These are phyloP conservation scores for Staphylotrichum longicolle DNA, from an alignment of 495 filamentous ascomycete genomes.

Conservation along the genomic window DNA sequence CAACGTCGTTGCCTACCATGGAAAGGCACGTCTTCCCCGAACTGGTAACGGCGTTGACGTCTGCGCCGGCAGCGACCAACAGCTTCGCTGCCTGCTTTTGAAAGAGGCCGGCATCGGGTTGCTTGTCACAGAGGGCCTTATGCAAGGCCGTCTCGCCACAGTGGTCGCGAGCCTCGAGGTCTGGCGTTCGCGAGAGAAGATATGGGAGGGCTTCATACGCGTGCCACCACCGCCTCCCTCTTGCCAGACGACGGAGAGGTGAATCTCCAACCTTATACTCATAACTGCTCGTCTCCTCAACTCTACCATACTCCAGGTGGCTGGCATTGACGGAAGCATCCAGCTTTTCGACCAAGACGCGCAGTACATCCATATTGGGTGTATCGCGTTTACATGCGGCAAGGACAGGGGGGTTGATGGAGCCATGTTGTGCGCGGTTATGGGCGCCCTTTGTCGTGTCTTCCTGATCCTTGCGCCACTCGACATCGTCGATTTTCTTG, in stretches of 20 bases:
- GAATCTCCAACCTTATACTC: slow-evolving; percentile 23
- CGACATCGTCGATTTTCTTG: slow-evolving; percentile 7
- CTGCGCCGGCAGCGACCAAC: slow-evolving; percentile 20
- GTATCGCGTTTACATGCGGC: slow-evolving; percentile 32
- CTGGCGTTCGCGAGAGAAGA: slow-evolving; percentile 41
- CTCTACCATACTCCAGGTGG: slow-evolving; percentile 15
- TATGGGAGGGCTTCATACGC: slow-evolving; percentile 42
- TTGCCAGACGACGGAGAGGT: slow-evolving; percentile 40
- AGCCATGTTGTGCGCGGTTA: neutral
- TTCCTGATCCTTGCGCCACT: slow-evolving; percentile 4
- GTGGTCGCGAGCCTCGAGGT: slow-evolving; percentile 37
- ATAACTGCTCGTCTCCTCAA: neutral
- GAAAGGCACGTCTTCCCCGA: slow-evolving; percentile 10
- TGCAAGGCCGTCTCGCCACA: slow-evolving; percentile 44
- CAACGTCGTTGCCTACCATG: no score
- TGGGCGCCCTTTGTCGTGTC: neutral
- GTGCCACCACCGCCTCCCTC: slow-evolving; percentile 47
- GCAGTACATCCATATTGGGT: slow-evolving; percentile 45
- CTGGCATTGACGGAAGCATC: slow-evolving; percentile 37
- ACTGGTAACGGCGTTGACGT: slow-evolving; percentile 9
- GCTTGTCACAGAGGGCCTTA: slow-evolving; percentile 34
- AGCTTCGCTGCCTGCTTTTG: slow-evolving; percentile 19
- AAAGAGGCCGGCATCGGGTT: slow-evolving; percentile 20
- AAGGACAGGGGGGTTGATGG: slow-evolving; percentile 33
- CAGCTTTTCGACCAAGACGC: slow-evolving; percentile 42